Base-by-base conservation (phyloP, 208 protist species). In the Trichomonas gallinae region DNA sequence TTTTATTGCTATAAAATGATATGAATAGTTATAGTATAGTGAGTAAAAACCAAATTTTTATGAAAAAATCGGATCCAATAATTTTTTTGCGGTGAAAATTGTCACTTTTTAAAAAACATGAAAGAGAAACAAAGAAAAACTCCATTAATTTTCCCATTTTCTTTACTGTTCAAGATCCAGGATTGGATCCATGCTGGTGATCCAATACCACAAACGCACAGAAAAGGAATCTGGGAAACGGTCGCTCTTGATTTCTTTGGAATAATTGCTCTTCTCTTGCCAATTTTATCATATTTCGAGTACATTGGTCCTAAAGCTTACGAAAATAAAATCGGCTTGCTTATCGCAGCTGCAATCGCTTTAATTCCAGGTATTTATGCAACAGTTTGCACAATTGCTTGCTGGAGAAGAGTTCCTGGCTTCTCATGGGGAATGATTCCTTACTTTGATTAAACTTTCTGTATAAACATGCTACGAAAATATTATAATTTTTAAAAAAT, bases 361-460 rank as follows among this genome's bases (percentile, higher is more conserved):
- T 51, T 48, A 17, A 48, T 42, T 42, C 87, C 87, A 38, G 87
- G 87, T 2, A 38, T 93, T 58, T 93, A 93, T 42, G 15, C 44
- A 9, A 23, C 45, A 2, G n/a, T 42, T 42, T 34, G 42, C 15
- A 93, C 87, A 58, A 51, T 93, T 51, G 42, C 40, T 15, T 93
- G 87, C 44, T 93, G 87, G 87, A 48, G 87, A 6, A n/a, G 87
- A 23, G 26, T 93, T 93, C 11, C 42, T 11, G 87, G 87, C 3
- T 93, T 48, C 36, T 42, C 42, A 34, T 93, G 87, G 87, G 87
- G 87, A 48, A 93, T 93, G 87, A 93, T 93, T 38, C 87, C 87
- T 38, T 93, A 48, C 31, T 93, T 93, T 15, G 87, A 93, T 21
- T 93, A 40, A 93, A 93, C 8, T 38, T 36, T 82, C 31, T 82